Evolutionary conservation across 495 filamentous ascomycete species (phyloP), one percentile per base, ranked within the genome.

Genomic region (Neurospora intermedia): DNA sequence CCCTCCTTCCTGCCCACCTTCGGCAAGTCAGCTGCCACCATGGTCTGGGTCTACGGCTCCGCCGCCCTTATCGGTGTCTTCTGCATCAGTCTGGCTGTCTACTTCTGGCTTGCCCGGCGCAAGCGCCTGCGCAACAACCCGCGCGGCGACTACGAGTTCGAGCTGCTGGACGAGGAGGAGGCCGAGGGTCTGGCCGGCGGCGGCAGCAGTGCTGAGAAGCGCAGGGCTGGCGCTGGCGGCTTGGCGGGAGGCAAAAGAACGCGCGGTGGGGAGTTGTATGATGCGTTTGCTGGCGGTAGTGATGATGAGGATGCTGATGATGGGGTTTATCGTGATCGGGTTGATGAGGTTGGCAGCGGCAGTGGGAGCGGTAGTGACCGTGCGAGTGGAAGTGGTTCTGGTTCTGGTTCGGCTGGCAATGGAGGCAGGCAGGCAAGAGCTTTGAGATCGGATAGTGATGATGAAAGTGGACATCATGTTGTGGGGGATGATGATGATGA

Each of bases 1-100:
- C 85, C 98, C 48, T 93, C 92, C 11, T 96, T 94, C 85, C 91
- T 99, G 75, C 95, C 96, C 9, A 96, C 93, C n/a, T 96, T 99
- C 76, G 96, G 96, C 71, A 91, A 94, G 43, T 94, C 92, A 15
- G 93, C 94, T 77, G 88, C 89, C 73, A 97, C 95, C 8, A 93
- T 96, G 79, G 88, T 91, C 54, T 99, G 96, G 96, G 97, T 99
- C 71, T 98, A 98, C 78, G 94, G 93, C 66, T 87, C 94, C 23
- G 78, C 96, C 31, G 89, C 85, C 20, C 88, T 97, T 43, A 98
- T 99, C 76, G 84, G 94, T 43, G 81, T 92, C 18, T 99, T 99
- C 84, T 93, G 94, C 82, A 83, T 84, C 69, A 92, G 89, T 6
- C 85, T 99, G 8, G 94, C 89, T 46, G 83, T 90, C 42, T 98